Evolutionary conservation across 768 basidiomycete genomes (phyloP).

Genomic region (Calocybe gangraenosa): DNA sequence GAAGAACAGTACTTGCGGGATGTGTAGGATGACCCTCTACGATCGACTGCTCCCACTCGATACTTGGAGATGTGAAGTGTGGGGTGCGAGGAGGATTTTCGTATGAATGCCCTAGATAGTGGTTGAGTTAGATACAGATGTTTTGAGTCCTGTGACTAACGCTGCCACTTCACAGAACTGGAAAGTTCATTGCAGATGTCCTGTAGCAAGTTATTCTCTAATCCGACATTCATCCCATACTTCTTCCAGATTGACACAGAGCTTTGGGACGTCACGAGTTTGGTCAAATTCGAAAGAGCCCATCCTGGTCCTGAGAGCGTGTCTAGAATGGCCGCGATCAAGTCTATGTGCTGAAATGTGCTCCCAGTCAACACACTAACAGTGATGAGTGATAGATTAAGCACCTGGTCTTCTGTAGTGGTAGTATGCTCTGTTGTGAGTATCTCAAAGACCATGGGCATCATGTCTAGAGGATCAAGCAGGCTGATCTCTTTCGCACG

Average conservation of each 20-base stretch:
- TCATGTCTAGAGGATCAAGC: slow-evolving; percentile 54
- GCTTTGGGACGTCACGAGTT: slow-evolving; percentile 25
- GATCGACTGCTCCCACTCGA: slow-evolving; percentile 59
- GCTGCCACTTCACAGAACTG: slow-evolving; percentile 52
- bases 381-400: not conserved
- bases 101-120: slow-evolving; percentile 38
- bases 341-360: slow-evolving; percentile 24
- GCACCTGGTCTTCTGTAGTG: slow-evolving; percentile 11
- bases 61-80: slow-evolving; percentile 40
- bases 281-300: slow-evolving; percentile 17
- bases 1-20: slow-evolving; percentile 34
- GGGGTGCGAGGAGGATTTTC: slow-evolving; percentile 44
- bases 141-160: slow-evolving; percentile 22
- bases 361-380: not conserved
- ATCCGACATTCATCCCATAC: slow-evolving; percentile 31
- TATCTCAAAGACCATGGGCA: slow-evolving; percentile 36
- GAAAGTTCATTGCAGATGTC: slow-evolving; percentile 45
- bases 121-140: not conserved
- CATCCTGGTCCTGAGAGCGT: slow-evolving; percentile 24
- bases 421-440: slow-evolving; percentile 3
- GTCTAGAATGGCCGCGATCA: slow-evolving; percentile 22
- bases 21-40: slow-evolving; percentile 60
- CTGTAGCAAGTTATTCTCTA: slow-evolving; percentile 28
- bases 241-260: slow-evolving; percentile 40
- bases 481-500: slow-evolving; percentile 39